A percentile compares a stretch with the other conserved stretches of the same genome.
Conservation (phyloP, 2,329 filamentous ascomycete genomes). For the Verticillium nonalfalfae region DNA sequence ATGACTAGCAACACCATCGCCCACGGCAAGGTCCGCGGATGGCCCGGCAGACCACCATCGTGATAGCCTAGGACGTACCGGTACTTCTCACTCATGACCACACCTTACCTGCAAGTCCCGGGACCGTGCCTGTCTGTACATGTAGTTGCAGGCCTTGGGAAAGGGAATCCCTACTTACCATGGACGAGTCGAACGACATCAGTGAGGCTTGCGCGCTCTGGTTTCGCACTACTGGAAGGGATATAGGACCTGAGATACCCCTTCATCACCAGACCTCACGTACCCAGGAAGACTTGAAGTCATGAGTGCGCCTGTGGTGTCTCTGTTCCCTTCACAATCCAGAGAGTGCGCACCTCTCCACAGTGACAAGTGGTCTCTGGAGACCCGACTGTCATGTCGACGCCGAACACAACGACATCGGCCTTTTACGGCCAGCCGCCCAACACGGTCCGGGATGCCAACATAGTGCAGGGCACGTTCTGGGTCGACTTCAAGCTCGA, state of each 20-base stretch:
- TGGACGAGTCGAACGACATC: background rate
- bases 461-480: slow-evolving; percentile 7
- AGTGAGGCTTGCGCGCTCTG: background rate
- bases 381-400: background rate
- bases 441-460: slow-evolving; percentile 6
- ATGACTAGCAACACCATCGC: background rate
- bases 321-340: background rate
- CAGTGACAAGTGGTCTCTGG: background rate
- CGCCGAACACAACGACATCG: background rate
- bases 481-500: background rate
- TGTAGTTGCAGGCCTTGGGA: too few species aligned
- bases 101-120: background rate
- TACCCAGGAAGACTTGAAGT: too few species aligned
- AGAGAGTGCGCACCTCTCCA: background rate
- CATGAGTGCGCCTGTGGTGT: background rate
- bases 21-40: background rate
- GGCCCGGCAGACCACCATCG: background rate
- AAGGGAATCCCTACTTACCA: too few species aligned
- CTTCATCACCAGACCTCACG: background rate
- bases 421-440: slow-evolving; percentile 4
- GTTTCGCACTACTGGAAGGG: background rate
- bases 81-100: too few species aligned
- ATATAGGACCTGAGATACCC: too few species aligned
- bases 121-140: background rate
- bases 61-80: too few species aligned